A percentile compares a stretch with the other conserved stretches of the same genome.
phyloP scores from a whole-genome alignment of 805 yeast genomes.

The Lipomyces starkeyi region DNA sequence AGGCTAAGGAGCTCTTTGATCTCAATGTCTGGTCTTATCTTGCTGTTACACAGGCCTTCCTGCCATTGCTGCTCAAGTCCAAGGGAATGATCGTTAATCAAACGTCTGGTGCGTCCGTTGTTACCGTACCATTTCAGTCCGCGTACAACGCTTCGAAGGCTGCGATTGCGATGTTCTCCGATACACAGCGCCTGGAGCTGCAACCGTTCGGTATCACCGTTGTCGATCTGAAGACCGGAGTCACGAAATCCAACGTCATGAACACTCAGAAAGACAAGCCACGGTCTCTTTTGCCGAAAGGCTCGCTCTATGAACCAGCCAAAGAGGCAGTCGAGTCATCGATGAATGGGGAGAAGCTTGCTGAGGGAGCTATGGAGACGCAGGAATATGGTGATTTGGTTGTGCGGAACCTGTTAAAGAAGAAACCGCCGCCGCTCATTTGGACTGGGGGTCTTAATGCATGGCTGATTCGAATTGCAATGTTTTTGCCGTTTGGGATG shows the following conservation, averaged over 20 bases:
- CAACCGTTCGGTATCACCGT: not conserved
- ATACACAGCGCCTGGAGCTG: not conserved
- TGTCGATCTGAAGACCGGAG: not conserved
- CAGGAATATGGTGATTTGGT: not conserved
- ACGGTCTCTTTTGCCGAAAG: not conserved
- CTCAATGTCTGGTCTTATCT: not conserved
- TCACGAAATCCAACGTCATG: not conserved
- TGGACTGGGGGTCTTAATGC: not conserved
- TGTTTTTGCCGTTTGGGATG: not conserved
- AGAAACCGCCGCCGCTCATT: not conserved
- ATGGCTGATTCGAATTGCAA: not conserved
- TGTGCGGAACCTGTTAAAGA: not conserved
- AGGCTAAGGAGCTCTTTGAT: not conserved
- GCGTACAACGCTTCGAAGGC: conserved; percentile 1
- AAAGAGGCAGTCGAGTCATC: not conserved
- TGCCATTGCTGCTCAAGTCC: not conserved
- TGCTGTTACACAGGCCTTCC: not conserved
- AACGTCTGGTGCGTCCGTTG: not conserved
- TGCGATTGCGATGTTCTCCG: not conserved
- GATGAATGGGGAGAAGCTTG: not conserved
- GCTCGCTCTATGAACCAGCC: not conserved
- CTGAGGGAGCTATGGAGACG: not conserved
- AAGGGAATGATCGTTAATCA: not conserved
- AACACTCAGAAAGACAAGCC: not conserved
- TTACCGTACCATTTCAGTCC: not conserved